Evolutionary conservation across 805 yeast species (phyloP), one percentile per base, ranked within the genome.

Genomic region (Torulaspora maleeae): DNA sequence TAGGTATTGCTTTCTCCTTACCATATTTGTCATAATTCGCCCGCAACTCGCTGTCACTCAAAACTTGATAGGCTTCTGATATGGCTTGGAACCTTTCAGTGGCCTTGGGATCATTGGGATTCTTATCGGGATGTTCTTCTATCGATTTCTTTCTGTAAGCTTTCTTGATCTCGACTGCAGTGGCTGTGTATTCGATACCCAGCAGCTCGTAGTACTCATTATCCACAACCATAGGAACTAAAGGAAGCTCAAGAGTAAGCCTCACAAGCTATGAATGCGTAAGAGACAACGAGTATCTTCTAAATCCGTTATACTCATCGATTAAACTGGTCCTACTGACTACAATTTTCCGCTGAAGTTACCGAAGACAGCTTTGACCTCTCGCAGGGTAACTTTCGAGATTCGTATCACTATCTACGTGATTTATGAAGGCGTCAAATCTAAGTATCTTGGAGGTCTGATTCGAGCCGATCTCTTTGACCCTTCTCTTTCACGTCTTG

Each of bases 111-210:
- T 83, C 86, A 50, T 80, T 77, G 24, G 83, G 86, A 56, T 85
- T 85, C 66, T 85, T 85, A 63, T 85, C 95, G 2, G 95, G 95
- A 63, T 85, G 95, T 54, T 79, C 80, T 55, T 76, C 77, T 44
- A 85, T 74, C 1, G 95, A 89, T 64, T 80, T 79, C 62, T 81
- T 82, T 47, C 93, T 70, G 66, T 86, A 86, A 0, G 91, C 90
- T 61, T 83, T 86, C 61, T 85, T 86, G 64, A 86, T 81, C 46
- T 83, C 86, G 5, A 73, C 69, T 4, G 78, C 80, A 5, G 79
- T 74, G 4, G 91, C 90, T 3, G 75, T 71, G 1, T 75, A 66
- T 0, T 68, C 63, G 2, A 83, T 79, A 4, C 76, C 85, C 22
- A 86, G 64, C 24, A 80, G 67, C 43, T 86, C 90, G 57, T 86